Evolutionary conservation across 1,284 basidiomycete species (phyloP), one percentile per base, ranked within the genome.

Genomic region (Pseudozyma tsukubaensis): DNA sequence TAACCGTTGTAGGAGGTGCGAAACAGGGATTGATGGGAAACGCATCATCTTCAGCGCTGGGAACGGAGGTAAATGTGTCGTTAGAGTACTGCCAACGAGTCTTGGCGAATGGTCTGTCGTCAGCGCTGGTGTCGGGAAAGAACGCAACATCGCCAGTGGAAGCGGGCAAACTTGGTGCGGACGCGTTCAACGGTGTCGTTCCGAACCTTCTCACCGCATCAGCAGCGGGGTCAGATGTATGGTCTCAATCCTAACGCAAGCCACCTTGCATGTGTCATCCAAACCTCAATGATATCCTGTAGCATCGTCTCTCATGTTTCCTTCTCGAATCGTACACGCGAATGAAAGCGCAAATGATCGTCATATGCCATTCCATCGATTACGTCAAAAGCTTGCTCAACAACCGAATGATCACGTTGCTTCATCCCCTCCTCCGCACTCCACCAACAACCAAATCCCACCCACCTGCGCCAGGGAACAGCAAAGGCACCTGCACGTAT

Each of bases 401-500:
- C 6, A 6, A 29, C 24, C 24, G 24, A 29, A 29, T 29, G 24
- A 29, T 29, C 3, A 29, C 24, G 24, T 29, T 6, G 24, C 24
- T 29, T 42, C 42, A 50, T 3, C 18, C 52, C 1, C 68, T 37
- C 12, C 72, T 55, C 10, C 61, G 56, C n/a, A 77, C 59, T 1
- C 56, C 64, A 32, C 58, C 77, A 13, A 76, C 44, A 2, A 79
- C 57, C 29, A 76, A 18, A 56, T 71, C 68, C 72, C 73, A 78
- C 12, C 60, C 59, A 5, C 32, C 12, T 3, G 64, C 72, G 24
- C 24, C 24, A 29, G 24, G 24, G 24, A 29, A 29, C 2, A 65
- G 61, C 1, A 71, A 1, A 10, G 51, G 55, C 19, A 74, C 18
- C 16, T 76, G 67, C 24, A 77, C 18, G n/a, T 61, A 37, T 12